Percentiles rank a stretch among this genome's conserved stretches.
Conservation (phyloP, 768 basidiomycete genomes). For the Dacryopinax primogenitus region DNA sequence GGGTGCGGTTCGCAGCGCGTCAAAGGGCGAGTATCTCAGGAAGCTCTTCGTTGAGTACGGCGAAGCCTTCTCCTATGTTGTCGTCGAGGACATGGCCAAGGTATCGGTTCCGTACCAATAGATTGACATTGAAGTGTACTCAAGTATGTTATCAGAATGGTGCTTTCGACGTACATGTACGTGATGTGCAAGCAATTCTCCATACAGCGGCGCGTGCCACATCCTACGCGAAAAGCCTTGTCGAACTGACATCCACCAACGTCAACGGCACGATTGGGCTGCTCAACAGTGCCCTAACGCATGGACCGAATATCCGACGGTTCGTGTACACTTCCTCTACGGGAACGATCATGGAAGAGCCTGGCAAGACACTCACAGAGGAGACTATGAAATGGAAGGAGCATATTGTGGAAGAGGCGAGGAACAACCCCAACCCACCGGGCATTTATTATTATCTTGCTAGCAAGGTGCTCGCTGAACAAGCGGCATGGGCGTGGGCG, state of each 20-base stretch:
- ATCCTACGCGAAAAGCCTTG: not conserved
- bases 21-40: conserved; percentile 12
- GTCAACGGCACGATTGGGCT: not conserved
- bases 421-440: not conserved
- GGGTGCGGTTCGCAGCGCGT: conserved; percentile 11
- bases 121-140: not conserved
- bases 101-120: not conserved
- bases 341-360: not conserved
- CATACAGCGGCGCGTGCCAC: not conserved
- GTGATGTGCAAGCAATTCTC: not conserved
- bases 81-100: conserved; percentile 17
- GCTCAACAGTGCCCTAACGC: not conserved
- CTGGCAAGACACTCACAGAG: not conserved
- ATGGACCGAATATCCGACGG: not conserved
- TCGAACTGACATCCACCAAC: not conserved
- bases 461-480: conserved; percentile 16
- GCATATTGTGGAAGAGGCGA: not conserved
- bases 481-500: conserved; percentile 18
- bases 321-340: not conserved
- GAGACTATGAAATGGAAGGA: not conserved
- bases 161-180: not conserved
- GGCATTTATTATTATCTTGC: conserved; percentile 11
- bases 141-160: not conserved
- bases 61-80: conserved; percentile 12
- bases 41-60: conserved; percentile 8